Conservation (phyloP, 495 filamentous ascomycete genomes). For the Bathelium albidoporum region DNA sequence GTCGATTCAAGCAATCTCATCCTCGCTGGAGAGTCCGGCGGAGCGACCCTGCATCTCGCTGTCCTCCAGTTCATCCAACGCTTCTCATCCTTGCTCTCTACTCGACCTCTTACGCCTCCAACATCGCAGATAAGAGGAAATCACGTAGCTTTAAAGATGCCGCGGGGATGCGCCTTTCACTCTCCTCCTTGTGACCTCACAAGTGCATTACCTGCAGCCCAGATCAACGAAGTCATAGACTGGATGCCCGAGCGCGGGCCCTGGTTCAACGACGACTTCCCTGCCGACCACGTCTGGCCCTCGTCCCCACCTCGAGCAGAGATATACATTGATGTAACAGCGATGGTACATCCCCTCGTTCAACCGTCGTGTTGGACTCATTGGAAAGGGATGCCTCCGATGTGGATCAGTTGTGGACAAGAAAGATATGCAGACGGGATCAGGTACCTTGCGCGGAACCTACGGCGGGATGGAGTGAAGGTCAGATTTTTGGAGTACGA, state of each 20-base stretch:
- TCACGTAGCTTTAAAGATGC: not conserved
- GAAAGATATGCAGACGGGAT: not conserved
- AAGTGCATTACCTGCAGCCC: not conserved
- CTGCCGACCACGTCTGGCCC: not conserved
- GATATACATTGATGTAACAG: not conserved
- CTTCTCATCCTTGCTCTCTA: slow-evolving; percentile 7
- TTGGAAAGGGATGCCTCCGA: not conserved
- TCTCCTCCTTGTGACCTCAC: not conserved
- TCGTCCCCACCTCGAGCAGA: not conserved
- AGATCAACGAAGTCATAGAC: not conserved
- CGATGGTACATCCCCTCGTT: not conserved
- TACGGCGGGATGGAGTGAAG: not conserved
- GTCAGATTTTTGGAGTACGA: not conserved
- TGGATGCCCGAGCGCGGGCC: slow-evolving; percentile 1
- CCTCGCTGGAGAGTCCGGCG: slow-evolving; percentile 14
- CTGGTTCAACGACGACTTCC: slow-evolving; percentile 2
- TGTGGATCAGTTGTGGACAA: not conserved
- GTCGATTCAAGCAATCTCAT: slow-evolving; percentile 10
- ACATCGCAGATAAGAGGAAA: not conserved
- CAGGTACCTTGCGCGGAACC: not conserved
- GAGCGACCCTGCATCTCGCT: slow-evolving; percentile 13
- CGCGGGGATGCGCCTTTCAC: not conserved
- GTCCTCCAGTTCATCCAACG: slow-evolving; percentile 13
- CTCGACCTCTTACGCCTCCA: not conserved
- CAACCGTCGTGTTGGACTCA: not conserved